Percentiles rank a stretch among this genome's conserved stretches.
phyloP scores from a whole-genome alignment of 2,329 filamentous ascomycete species.

The Aureobasidium sp. region DNA sequence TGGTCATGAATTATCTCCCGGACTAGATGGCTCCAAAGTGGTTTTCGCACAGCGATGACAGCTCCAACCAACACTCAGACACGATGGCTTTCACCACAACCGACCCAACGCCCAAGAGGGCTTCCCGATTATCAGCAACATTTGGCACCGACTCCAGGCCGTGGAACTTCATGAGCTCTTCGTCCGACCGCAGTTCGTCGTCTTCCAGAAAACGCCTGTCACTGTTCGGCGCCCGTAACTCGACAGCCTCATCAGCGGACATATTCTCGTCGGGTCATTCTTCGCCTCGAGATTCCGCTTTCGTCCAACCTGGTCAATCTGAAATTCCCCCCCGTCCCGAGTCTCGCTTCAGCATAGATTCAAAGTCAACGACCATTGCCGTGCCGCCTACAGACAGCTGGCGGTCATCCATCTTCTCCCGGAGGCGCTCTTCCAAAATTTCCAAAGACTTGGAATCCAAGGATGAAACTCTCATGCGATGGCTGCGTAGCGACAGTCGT shows the following conservation, averaged over 20 bases:
- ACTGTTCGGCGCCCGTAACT: constrained; percentile 5
- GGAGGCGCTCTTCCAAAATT: constrained; percentile 10
- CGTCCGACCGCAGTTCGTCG: background rate
- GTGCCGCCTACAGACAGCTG: background rate
- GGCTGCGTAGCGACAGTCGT: constrained; percentile 12
- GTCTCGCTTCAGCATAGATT: constrained; percentile 11
- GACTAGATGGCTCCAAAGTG: constrained; percentile 11
- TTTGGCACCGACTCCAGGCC: constrained; percentile 8
- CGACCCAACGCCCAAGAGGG: background rate
- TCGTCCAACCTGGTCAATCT: background rate
- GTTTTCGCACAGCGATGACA: constrained; percentile 10
- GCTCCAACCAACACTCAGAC: background rate
- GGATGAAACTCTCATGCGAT: constrained; percentile 14
- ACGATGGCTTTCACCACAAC: background rate
- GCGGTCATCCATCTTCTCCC: constrained; percentile 11
- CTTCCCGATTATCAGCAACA: constrained; percentile 8
- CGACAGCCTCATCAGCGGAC: constrained; percentile 8
- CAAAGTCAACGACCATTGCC: background rate
- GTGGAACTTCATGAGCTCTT: constrained; percentile 8
- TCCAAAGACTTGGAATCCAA: background rate
- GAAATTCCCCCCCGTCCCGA: background rate
- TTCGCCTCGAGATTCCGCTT: constrained; percentile 2
- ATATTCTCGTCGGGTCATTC: background rate
- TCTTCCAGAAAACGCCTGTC: constrained; percentile 8
- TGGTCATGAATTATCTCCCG: constrained; percentile 9